Conservation (phyloP, 352 stramenopile genomes). For the Thalassiosira sp. region DNA sequence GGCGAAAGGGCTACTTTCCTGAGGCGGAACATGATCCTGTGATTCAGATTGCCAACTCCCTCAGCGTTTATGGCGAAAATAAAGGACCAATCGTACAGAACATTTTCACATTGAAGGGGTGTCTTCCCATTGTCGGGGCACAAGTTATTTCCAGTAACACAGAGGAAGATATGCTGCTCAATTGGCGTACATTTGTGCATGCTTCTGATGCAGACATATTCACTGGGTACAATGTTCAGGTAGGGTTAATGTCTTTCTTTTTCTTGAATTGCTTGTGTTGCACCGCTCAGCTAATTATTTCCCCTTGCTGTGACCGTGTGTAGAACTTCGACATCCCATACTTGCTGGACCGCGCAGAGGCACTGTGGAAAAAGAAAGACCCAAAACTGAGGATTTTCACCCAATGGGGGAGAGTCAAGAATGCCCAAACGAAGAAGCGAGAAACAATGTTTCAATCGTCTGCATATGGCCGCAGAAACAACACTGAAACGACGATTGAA, state of each 20-base stretch:
- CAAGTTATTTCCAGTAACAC: slow-evolving; percentile 96
- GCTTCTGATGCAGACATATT: slow-evolving; percentile 97
- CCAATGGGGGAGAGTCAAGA: slow-evolving; percentile 88
- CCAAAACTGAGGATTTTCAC: slow-evolving; percentile 68
- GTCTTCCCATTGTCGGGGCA: slow-evolving; percentile 96
- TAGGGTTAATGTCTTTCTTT: slow-evolving; percentile 5
- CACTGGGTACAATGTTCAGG: slow-evolving; percentile 97
- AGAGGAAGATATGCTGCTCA: slow-evolving; percentile 96
- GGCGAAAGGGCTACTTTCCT: slow-evolving; percentile 91
- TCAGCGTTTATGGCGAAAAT: slow-evolving; percentile 89
- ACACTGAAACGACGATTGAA: slow-evolving; percentile 97
- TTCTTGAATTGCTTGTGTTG: neutral
- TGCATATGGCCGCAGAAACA: slow-evolving; percentile 97
- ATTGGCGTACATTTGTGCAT: slow-evolving; percentile 95
- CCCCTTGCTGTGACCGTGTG: neutral
- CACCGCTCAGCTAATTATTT: neutral
- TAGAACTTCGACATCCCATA: slow-evolving; percentile 99
- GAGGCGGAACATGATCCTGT: slow-evolving; percentile 94
- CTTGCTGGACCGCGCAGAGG: slow-evolving; percentile 96
- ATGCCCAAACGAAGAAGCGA: slow-evolving; percentile 91
- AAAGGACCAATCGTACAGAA: slow-evolving; percentile 87
- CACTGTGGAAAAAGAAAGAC: slow-evolving; percentile 85
- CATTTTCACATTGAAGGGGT: slow-evolving; percentile 97
- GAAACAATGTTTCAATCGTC: slow-evolving; percentile 98
- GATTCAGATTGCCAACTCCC: slow-evolving; percentile 98